These are phyloP conservation scores for Fusarium drepaniforme DNA, from an alignment of 2,329 filamentous ascomycete species.

Conservation along the genomic window DNA sequence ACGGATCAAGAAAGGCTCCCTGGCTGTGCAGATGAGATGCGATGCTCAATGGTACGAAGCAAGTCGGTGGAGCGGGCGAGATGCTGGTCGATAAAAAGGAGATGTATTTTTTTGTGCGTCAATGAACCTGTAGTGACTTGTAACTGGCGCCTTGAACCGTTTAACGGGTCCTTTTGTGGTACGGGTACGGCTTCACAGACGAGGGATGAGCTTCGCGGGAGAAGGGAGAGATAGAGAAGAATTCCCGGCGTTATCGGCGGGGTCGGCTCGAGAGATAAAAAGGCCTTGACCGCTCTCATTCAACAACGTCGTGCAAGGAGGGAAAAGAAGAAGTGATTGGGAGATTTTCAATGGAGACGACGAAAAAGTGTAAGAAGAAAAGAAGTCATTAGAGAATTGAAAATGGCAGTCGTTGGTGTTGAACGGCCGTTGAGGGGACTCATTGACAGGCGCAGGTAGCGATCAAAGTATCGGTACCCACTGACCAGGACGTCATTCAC, in stretches of 20 bases:
- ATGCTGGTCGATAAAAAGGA: not conserved
- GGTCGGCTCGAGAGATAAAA: constrained; percentile 14
- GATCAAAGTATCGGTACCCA: constrained; percentile 28
- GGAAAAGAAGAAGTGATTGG: not conserved
- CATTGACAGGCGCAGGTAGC: constrained; percentile 16
- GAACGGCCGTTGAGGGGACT: constrained; percentile 23
- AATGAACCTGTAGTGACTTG: not conserved
- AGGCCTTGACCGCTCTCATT: constrained; percentile 4
- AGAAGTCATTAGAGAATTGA: not conserved
- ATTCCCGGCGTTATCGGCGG: constrained; percentile 29
- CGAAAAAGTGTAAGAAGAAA: not conserved
- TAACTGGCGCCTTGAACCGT: not conserved
- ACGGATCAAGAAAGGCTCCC: not conserved
- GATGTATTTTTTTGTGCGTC: not conserved
- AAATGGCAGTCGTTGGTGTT: constrained; percentile 24
- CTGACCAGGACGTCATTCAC: constrained; percentile 29
- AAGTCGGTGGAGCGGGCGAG: not conserved
- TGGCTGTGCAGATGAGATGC: not conserved
- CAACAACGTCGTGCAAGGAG: not conserved
- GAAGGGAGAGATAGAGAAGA: constrained; percentile 18
- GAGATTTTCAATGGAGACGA: not conserved
- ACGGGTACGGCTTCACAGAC: constrained; percentile 16
- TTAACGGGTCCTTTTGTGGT: constrained; percentile 7
- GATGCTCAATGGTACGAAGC: not conserved
- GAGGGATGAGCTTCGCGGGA: not conserved